phyloP scores from a whole-genome alignment of 129 eudicot genomes.

The Heracleum sosnowskyi region DNA sequence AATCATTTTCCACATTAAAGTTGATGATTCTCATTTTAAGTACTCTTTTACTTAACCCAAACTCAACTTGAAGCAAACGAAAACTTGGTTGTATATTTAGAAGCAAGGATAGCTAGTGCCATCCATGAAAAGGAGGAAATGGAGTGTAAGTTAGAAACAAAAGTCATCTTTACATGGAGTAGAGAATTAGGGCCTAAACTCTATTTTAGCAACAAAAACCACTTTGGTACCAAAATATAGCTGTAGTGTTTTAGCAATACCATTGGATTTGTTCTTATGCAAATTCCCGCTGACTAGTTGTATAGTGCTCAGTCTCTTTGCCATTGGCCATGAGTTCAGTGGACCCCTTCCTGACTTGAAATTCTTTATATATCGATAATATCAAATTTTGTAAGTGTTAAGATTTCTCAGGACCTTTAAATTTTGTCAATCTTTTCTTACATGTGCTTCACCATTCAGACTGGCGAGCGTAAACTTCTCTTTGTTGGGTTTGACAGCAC shows the following conservation, averaged over 20 bases:
- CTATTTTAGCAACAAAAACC: no score
- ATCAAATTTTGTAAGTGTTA: neutral
- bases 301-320: neutral
- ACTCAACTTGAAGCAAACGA: no score
- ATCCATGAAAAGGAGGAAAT: no score
- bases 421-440: neutral
- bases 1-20: neutral
- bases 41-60: no score
- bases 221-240: neutral
- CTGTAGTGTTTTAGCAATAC: neutral
- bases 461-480: conserved; percentile 47
- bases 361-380: neutral
- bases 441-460: conserved; percentile 41
- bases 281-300: neutral
- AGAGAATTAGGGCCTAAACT: no score
- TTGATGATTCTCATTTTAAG: neutral
- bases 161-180: no score
- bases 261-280: neutral
- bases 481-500: conserved; percentile 87
- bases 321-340: neutral
- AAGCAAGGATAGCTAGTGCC: no score
- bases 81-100: no score
- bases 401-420: neutral
- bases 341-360: neutral
- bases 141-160: no score